phyloP scores from a whole-genome alignment of 1,284 basidiomycete genomes.

The Ceratobasidium sp. region DNA sequence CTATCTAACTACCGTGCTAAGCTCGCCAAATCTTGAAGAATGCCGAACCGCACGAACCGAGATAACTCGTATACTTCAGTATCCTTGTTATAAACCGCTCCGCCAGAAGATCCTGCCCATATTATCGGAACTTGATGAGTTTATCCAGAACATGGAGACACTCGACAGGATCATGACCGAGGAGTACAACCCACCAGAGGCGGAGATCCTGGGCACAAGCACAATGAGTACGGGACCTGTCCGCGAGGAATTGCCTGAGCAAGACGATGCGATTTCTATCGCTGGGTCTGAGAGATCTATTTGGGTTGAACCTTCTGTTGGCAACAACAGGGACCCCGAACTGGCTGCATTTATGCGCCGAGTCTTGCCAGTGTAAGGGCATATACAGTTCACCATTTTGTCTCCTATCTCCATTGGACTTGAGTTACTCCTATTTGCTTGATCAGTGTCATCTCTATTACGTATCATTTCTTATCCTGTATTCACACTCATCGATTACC shows the following conservation, averaged over 20 bases:
- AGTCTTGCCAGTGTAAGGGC: not conserved
- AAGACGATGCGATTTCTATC: not conserved
- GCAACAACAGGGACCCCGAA: not conserved
- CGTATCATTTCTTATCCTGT: no score
- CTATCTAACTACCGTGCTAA: not conserved
- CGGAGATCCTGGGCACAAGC: no score
- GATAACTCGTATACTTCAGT: not conserved
- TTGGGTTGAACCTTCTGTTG: no score
- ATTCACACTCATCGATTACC: no score
- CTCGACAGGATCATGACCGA: not conserved
- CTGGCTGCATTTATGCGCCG: not conserved
- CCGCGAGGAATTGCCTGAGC: not conserved
- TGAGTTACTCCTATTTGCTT: no score
- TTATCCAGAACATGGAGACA: not conserved
- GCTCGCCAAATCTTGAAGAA: not conserved
- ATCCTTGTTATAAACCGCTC: not conserved
- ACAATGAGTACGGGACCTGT: not conserved
- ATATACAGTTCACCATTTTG: not conserved
- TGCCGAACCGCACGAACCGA: not conserved
- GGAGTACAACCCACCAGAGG: not conserved
- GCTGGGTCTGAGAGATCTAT: not conserved
- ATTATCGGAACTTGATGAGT: not conserved
- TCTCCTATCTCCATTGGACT: not conserved
- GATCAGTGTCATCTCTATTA: no score
- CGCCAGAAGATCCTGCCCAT: not conserved